Conservation (phyloP, 768 basidiomycete species). For the Rhodocollybia butyracea region DNA sequence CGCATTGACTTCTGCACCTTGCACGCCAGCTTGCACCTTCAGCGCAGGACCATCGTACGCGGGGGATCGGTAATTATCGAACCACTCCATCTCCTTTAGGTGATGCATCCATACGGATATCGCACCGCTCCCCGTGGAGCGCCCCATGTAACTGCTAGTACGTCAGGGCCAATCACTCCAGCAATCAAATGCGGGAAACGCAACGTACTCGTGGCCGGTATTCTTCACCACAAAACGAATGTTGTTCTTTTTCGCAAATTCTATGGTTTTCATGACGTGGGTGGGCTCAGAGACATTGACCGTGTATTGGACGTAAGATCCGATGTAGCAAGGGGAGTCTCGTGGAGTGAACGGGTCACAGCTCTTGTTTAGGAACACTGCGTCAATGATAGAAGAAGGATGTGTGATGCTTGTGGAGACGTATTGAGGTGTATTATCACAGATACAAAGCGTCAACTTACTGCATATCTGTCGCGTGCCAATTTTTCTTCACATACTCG, state of each 20-base stretch:
- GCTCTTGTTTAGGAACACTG: conserved; percentile 17
- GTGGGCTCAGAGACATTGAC: conserved; percentile 8
- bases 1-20: conserved; percentile 6
- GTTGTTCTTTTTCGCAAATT: conserved; percentile 15
- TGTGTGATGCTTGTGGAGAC: conserved; percentile 3
- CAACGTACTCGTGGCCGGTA: conserved; percentile 15
- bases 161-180: neutral
- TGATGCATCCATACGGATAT: conserved; percentile 14
- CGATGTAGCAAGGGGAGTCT: conserved; percentile 10
- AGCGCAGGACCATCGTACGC: conserved; percentile 10
- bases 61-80: conserved; percentile 8
- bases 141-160: conserved; percentile 12
- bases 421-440: neutral
- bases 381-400: conserved; percentile 18
- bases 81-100: conserved; percentile 8
- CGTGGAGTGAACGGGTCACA: conserved; percentile 17
- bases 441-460: conserved; percentile 6
- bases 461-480: conserved; percentile 13
- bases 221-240: conserved; percentile 17
- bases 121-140: conserved; percentile 9
- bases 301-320: conserved; percentile 17
- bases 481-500: conserved; percentile 6
- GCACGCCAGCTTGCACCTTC: conserved; percentile 11
- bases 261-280: conserved; percentile 9
- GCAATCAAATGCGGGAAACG: neutral